Conservation (phyloP, 371 early-diverging fungal species). For the Nosema muscidifuracis region DNA sequence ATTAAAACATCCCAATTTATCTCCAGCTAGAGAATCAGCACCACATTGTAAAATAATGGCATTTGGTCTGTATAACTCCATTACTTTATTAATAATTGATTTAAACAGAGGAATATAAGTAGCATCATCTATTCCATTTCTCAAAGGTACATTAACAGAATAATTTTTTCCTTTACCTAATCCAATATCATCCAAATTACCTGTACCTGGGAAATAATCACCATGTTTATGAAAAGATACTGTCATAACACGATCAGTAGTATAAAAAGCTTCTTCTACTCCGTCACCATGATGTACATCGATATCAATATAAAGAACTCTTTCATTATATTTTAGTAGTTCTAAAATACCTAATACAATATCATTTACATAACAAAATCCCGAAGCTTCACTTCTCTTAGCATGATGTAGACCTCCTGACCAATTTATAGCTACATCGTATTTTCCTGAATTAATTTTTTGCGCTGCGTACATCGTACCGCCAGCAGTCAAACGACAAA, state of each 20-base stretch:
- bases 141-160: constrained; percentile 88
- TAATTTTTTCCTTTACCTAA: constrained; percentile 75
- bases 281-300: constrained; percentile 99
- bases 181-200: constrained; percentile 70
- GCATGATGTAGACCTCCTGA: constrained; percentile 97
- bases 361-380: constrained; percentile 99
- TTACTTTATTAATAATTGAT: constrained; percentile 69
- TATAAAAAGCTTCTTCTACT: constrained; percentile 94
- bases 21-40: constrained; percentile 94
- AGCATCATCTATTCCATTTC: constrained; percentile 90
- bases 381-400: constrained; percentile 83
- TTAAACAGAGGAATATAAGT: constrained; percentile 78
- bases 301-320: constrained; percentile 95
- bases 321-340: constrained; percentile 77
- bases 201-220: constrained; percentile 89
- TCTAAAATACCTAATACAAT: constrained; percentile 90
- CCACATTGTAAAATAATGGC: constrained; percentile 97
- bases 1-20: constrained; percentile 95
- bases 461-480: constrained; percentile 68
- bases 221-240: constrained; percentile 96
- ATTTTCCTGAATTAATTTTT: constrained; percentile 75
- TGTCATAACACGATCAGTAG: constrained; percentile 95
- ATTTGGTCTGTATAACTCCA: constrained; percentile 83
- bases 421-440: constrained; percentile 95
- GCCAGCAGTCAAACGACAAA: constrained; percentile 56